Base-by-base conservation (phyloP, 2,329 filamentous ascomycete genomes). In the Ophiocordyceps camponoti-rufipedis region DNA sequence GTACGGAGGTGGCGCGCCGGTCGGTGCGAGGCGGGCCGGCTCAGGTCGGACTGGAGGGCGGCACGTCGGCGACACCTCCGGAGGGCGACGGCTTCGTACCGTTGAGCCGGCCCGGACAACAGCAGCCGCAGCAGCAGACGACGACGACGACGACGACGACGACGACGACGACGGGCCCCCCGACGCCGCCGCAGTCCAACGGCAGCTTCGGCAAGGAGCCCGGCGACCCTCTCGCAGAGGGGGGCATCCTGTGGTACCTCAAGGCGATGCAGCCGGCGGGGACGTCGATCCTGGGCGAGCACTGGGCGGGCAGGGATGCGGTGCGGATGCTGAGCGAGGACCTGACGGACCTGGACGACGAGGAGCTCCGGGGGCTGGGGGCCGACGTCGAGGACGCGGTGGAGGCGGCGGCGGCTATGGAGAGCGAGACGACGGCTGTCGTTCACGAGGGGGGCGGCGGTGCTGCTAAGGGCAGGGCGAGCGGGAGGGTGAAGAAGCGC, bases 341-440 rank as follows among this genome's bases (percentile, higher is more conserved):
- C 53, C 70, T 95, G 19, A 93, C 84, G 47, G 89, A 95, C 57
- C 78, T 95, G 58, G 88, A 94, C 54, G 88, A 95, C 51, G 87
- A 93, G 44, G 85, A 89, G 62, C 69, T 94, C 47, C 80, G 84
- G 54, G 85, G 82, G 32, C 66, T 86, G 32, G 70, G 66, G 32
- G 66, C 69, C 43, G 72, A 74, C 50, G 65, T 75, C 29, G 70
- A 71, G 51, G 66, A 71, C 35, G 53, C 52, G 28, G 56, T 58
- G 14, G 35, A 14, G 23, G 47, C 50, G 33, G 54, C 58, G 3
- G 55, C 55, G 33, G 52, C 49, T 18, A 49, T 56, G 39, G 56
- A 59, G 41, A 49, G 45, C 14, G 52, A 56, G 19, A 52, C 46
- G 46, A 44, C 52, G n/a, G 52, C 52, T 32, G 53, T 56, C n/a